phyloP scores from a whole-genome alignment of 805 yeast species.

The Sugiyamaella mastotermitis region DNA sequence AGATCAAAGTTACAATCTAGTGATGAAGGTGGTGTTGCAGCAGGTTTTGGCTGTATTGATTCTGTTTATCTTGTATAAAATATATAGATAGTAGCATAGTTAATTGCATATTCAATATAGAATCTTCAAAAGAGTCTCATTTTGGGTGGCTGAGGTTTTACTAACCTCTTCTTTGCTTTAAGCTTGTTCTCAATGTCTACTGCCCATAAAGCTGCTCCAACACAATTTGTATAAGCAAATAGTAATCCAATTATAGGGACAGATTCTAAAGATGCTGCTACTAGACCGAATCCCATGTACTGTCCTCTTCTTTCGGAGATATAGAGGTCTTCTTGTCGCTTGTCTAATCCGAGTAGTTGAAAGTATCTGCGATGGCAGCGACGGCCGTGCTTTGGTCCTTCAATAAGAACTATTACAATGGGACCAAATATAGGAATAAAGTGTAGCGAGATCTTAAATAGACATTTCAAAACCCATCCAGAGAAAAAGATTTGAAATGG shows the following conservation, averaged over 20 bases:
- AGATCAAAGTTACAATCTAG: constrained; percentile 83
- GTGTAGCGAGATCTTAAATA: constrained; percentile 35
- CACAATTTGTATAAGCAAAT: constrained; percentile 32
- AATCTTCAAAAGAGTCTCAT: no score
- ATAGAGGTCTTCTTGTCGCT: constrained; percentile 34
- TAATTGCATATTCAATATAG: neutral
- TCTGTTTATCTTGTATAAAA: constrained; percentile 51
- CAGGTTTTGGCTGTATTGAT: constrained; percentile 97
- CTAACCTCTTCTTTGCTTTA: neutral
- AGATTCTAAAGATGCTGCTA: constrained; percentile 32
- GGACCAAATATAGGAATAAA: constrained; percentile 59
- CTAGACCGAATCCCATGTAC: constrained; percentile 30
- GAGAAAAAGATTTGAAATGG: constrained; percentile 39
- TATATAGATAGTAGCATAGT: constrained; percentile 1
- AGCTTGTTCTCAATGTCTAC: constrained; percentile 23
- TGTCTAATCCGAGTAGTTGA: constrained; percentile 45
- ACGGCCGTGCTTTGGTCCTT: constrained; percentile 51
- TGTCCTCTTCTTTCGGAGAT: constrained; percentile 25
- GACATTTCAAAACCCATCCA: constrained; percentile 34
- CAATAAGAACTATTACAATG: constrained; percentile 40
- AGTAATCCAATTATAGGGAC: constrained; percentile 31
- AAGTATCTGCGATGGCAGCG: constrained; percentile 52
- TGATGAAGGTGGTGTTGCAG: constrained; percentile 98
- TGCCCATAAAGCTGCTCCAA: constrained; percentile 36
- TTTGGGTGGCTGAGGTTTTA: neutral